Base-by-base conservation (phyloP, 2,329 filamentous ascomycete species). In the Kalmusia sp. region DNA sequence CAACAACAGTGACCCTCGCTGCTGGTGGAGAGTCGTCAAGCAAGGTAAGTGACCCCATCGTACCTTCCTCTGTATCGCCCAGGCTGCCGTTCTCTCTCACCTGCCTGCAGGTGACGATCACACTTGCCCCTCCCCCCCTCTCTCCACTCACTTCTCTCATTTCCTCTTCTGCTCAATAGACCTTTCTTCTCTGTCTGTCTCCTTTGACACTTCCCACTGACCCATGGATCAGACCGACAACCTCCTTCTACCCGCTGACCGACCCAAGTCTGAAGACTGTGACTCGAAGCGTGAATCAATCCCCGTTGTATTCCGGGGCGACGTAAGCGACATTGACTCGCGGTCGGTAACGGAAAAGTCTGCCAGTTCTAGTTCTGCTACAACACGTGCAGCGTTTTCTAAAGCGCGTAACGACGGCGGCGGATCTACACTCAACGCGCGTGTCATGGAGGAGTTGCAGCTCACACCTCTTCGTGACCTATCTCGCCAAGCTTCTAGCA, bases 1-100 rank as follows among this genome's bases (percentile, higher is more conserved):
- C 65, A 1, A 46, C 62, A 15, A 58, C 58, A 37, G 64, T 65
- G 19, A 41, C 60, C 3, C 47, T 34, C 50, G 55, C 51, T 6
- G 51, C 60, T 27, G 63, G 59, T 14, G 65, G 64, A 24, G 63
- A 62, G 4, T 67, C 67, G 6, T 71, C 68, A 3, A 61, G 59
- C 7, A 72, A 73, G 55, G 71, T 74, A 65, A 68, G 71, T 69
- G 28, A 19, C 19, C 12, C n/a, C 30, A 22, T 46, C 35, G 52
- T 44, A 57, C 57, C 54, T 65, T 56, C 59, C 52, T 34, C 41
- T 2, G 25, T 15, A 12, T 39, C 50, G 49, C 49, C 49, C 48
- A 34, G 44, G 39, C 49, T 39, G 45, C 38, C 15, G 34, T 3
- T 41, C 44, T 50, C 22, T 19, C 57, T 34, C 51, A 27, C 58